Conservation (phyloP, 1,284 basidiomycete species). For the Apiotrichum akiyoshidainum region DNA sequence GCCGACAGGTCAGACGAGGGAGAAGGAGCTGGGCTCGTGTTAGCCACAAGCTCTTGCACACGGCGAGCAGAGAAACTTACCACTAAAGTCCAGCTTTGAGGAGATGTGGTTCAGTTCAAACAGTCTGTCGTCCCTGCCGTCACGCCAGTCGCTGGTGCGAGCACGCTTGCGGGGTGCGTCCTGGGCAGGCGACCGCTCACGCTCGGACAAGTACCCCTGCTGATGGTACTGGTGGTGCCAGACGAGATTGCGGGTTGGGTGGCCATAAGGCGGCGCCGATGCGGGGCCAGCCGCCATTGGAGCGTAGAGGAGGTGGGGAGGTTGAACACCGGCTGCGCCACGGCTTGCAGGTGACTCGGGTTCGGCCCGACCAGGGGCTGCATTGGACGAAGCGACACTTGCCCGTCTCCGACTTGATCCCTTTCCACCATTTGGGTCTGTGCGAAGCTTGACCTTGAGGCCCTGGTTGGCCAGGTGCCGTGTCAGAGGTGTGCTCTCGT, state of each 20-base stretch:
- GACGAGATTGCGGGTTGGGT: conserved; percentile 1
- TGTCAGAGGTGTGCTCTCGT: conserved; percentile 48
- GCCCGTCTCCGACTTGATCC: conserved; percentile 11
- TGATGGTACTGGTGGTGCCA: conserved; percentile 3
- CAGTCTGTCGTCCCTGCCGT: conserved; percentile 19
- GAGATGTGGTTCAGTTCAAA: conserved; percentile 12
- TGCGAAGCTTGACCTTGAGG: conserved; percentile 50
- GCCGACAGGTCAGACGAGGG: conserved; percentile 37
- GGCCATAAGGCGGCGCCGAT: conserved; percentile 1
- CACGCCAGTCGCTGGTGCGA: conserved; percentile 4
- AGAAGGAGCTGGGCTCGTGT: conserved; percentile 8
- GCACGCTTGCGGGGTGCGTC: conserved; percentile 10
- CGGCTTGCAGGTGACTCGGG: not conserved
- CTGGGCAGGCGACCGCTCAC: conserved; percentile 5
- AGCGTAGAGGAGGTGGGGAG: not conserved
- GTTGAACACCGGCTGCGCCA: not conserved
- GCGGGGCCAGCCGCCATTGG: not conserved
- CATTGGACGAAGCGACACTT: not conserved
- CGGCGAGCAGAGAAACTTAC: conserved; percentile 2
- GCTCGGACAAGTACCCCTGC: conserved; percentile 1
- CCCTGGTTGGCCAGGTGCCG: conserved; percentile 51
- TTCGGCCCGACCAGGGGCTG: not conserved
- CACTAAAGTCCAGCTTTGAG: conserved; percentile 15
- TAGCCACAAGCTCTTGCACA: not conserved
- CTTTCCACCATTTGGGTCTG: conserved; percentile 42